phyloP scores from a whole-genome alignment of 73 alveolate genomes.

The Tetrahymena borealis region DNA sequence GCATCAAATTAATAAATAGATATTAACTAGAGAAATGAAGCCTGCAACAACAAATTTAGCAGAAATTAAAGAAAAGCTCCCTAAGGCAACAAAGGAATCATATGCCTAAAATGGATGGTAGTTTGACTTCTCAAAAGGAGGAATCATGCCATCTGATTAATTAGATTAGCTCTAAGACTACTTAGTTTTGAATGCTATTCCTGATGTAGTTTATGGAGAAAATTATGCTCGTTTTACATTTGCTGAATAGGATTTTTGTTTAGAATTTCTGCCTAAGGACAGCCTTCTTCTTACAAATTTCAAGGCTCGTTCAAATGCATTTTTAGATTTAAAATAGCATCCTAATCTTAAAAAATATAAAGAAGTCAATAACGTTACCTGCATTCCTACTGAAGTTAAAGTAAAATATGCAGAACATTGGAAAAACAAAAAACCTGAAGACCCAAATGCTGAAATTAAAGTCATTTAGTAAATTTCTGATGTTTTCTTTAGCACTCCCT shows the following conservation, averaged over 20 bases:
- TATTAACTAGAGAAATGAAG: not conserved
- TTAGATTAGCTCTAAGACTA: constrained; percentile 30
- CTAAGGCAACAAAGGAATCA: not conserved
- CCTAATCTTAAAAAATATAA: constrained; percentile 22
- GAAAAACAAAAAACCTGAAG: constrained; percentile 57
- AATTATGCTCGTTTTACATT: constrained; percentile 18
- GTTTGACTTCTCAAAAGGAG: constrained; percentile 22
- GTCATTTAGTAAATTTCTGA: constrained; percentile 38
- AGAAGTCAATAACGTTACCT: constrained; percentile 51
- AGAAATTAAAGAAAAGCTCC: not conserved
- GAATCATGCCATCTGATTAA: constrained; percentile 29
- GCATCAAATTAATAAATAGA: not conserved
- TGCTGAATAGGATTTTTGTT: constrained; percentile 15
- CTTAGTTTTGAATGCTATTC: constrained; percentile 27
- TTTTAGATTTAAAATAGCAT: not conserved
- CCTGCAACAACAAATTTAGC: not conserved
- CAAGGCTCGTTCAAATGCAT: constrained; percentile 16
- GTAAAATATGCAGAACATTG: constrained; percentile 60
- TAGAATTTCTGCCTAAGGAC: constrained; percentile 23
- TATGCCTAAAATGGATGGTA: constrained; percentile 40
- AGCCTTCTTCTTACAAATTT: constrained; percentile 35
- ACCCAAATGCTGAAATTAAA: constrained; percentile 16
- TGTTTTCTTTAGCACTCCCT: constrained; percentile 84
- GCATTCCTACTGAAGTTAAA: constrained; percentile 58
- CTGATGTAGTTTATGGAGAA: constrained; percentile 38